These are phyloP conservation scores for Puccinia brachypodii DNA, from an alignment of 1,284 basidiomycete species.

Conservation along the genomic window DNA sequence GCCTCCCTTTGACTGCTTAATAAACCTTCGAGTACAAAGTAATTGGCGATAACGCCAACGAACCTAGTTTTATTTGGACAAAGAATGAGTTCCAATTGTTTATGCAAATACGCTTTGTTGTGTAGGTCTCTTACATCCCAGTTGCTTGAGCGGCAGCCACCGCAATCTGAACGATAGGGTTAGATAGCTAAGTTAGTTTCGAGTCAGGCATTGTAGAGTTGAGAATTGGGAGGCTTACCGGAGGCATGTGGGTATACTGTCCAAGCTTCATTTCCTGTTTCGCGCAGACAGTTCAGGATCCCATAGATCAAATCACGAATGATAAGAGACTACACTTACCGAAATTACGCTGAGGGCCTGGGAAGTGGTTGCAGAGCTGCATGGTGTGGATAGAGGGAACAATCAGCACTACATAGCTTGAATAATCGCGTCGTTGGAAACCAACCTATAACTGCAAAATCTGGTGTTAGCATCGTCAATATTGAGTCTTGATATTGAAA, in stretches of 20 bases:
- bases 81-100: background rate
- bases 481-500: background rate
- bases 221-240: background rate
- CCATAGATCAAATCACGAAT: background rate
- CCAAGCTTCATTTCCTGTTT: conserved; percentile 41
- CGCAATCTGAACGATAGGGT: background rate
- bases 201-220: background rate
- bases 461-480: background rate
- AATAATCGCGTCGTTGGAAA: background rate
- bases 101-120: background rate
- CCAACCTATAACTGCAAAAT: conserved; percentile 21
- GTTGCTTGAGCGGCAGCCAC: conserved; percentile 18
- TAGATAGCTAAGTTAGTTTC: background rate
- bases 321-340: background rate
- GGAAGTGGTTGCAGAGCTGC: conserved; percentile 19
- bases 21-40: conserved; percentile 17
- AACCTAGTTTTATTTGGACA: background rate
- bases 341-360: conserved; percentile 7
- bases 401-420: background rate
- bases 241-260: conserved; percentile 36
- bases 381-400: background rate
- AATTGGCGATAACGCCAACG: conserved; percentile 29
- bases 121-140: conserved; percentile 24
- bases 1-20: conserved; percentile 33
- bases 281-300: background rate